Evolutionary conservation across 345 rosid species (phyloP), one percentile per base, ranked within the genome.

Genomic region (Salix viminalis): DNA sequence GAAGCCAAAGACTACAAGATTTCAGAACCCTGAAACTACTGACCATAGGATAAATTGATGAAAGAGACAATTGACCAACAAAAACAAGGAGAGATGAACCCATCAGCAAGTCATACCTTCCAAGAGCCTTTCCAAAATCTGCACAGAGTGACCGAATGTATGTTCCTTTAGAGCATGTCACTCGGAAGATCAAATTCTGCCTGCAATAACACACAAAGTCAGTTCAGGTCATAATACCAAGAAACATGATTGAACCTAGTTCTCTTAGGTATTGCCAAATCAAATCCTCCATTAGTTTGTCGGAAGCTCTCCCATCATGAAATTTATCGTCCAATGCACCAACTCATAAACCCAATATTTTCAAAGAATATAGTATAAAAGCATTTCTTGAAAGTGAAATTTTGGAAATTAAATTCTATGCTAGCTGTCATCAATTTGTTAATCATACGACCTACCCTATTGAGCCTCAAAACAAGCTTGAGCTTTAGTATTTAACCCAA

Each of bases 71-170:
- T 21, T 54, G 9, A 21, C n/a, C 56, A 50, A 5, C 56, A 50
- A 50, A 50, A 50, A 50, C 1, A 50, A 58, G 32, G 78, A 67
- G 32, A 67, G 19, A 28, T 24, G 58, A 48, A 42, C 19, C 21
- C 42, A 44, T 52, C 61, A 37, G 46, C 24, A 73, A 66, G 26
- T 30, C 48, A 30, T 79, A 96, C 97, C 98, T 93, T 79, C 97
- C 90, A 75, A 96, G 90, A 82, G 94, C 91, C 85, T 93, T 93
- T 44, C 94, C 97, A 70, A 96, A 79, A 87, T 96, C 99, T 75
- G 98, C 91, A 86, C 99, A 96, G 16, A 96, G 84, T 5, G 98
- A 96, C 28, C 97, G 93, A 81, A 96, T 91, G 84, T 96, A 93
- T 10, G 99, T 92, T 77, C 98, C 98, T 85, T 93, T 91, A 0